Percentiles rank a stretch among this genome's conserved stretches.
Conservation (phyloP, 2,329 filamentous ascomycete genomes). For the Alternaria triticimaculans region DNA sequence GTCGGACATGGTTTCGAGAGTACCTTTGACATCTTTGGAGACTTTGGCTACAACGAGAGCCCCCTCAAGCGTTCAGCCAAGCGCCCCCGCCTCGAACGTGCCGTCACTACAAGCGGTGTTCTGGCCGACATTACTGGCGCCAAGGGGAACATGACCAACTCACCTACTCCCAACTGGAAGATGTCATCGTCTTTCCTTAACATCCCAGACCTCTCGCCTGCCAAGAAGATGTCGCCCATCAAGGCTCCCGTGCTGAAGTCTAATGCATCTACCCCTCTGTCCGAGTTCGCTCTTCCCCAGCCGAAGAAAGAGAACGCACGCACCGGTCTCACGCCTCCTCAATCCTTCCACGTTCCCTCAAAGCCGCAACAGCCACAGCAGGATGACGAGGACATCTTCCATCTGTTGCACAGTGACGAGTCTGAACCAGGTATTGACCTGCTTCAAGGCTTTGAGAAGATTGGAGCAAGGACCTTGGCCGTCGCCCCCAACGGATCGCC, state of each 20-base stretch:
- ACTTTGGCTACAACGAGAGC: slow-evolving; percentile 61
- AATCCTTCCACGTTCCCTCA: slow-evolving; percentile 39
- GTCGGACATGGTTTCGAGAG: slow-evolving; percentile 55
- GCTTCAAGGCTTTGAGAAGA: slow-evolving; percentile 77
- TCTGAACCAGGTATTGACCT: slow-evolving; percentile 71
- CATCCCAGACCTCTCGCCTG: slow-evolving; percentile 45
- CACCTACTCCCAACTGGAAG: slow-evolving; percentile 46
- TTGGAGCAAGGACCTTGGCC: slow-evolving; percentile 57
- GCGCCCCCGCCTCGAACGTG: slow-evolving; percentile 67
- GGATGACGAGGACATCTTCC: slow-evolving; percentile 63
- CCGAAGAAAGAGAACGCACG: slow-evolving; percentile 31
- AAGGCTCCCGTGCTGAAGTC: slow-evolving; percentile 40
- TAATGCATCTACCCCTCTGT: slow-evolving; percentile 32
- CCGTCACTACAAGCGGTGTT: slow-evolving; percentile 66
- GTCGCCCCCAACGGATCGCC: slow-evolving; percentile 47
- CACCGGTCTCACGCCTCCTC: slow-evolving; percentile 31
- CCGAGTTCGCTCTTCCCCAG: slow-evolving; percentile 25
- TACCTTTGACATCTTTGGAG: slow-evolving; percentile 69
- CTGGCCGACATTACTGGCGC: slow-evolving; percentile 67
- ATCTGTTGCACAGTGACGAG: slow-evolving; percentile 66
- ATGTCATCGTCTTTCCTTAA: slow-evolving; percentile 45
- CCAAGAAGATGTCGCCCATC: slow-evolving; percentile 37
- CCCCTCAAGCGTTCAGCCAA: slow-evolving; percentile 69
- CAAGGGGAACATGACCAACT: slow-evolving; percentile 54
- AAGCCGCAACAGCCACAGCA: slow-evolving; percentile 21